Base-by-base conservation (phyloP, 2,329 filamentous ascomycete species). In the Xylaria sp. region DNA sequence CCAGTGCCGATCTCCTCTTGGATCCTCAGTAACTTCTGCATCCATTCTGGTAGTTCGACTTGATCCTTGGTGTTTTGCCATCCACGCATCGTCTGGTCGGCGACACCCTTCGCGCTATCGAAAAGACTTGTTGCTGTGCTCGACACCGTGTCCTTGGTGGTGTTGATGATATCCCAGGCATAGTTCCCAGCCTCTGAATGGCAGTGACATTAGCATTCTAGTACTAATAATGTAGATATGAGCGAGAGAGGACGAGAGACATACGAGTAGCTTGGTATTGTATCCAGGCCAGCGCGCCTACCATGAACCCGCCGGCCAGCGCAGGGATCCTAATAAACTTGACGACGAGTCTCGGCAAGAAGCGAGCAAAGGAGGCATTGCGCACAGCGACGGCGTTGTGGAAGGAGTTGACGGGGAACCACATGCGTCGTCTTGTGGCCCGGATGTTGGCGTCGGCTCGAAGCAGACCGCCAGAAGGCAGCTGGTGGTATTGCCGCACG, bases 191-290 rank as follows among this genome's bases (percentile, higher is more conserved):
- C 82, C 84, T 86, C 84, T 85, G 68, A 27, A 60, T 13, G 42
- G 53, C 25, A 50, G 42, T 29, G 6, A 16, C 62, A 21, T 71
- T 61, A 69, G 69, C 50, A 54, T 66, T 8, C n/a, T 8, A 47
- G 25, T 18, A 25, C 25, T 21, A n/a, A n/a, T n/a, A n/a, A n/a
- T n/a, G n/a, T n/a, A 51, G 3, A 18, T 2, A n/a, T 13, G 23
- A 18, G 48, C 12, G 27, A 48, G 44, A 16, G 55, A 16, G 27
- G 13, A 42, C 25, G 42, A 35, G 16, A 40, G 69, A 87, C 92
- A 71, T 87, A 94, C 92, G 92, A 65, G 91, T 90, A 71, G 96
- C 95, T 81, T 99, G 96, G 79, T 99, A 98, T 79, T 99, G 96
- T 58, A 99, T 83, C 87, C 97, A 99, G 29, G 94, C 94, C 68